Evolutionary conservation across 148 eudicot genomes (phyloP).

Genomic region (Diospyros lotus): DNA sequence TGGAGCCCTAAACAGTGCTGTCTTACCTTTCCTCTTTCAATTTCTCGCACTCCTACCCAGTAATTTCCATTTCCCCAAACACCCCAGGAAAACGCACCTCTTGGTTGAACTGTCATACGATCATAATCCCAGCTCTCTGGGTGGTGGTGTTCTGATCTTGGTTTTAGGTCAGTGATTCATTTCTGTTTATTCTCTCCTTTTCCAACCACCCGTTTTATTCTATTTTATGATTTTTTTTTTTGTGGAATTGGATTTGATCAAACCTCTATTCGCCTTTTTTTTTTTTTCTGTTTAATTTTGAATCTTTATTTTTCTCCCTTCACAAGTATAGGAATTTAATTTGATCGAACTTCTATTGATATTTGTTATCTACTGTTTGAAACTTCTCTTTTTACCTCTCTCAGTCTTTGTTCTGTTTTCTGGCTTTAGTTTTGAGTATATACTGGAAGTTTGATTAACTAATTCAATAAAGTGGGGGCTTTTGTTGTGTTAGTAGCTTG

Average conservation of each 20-base stretch:
- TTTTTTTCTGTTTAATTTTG: background rate
- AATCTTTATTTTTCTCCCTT: background rate
- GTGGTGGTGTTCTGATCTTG: background rate
- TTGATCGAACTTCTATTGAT: background rate
- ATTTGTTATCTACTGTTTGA: background rate
- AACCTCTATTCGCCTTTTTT: background rate
- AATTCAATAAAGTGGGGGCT: background rate
- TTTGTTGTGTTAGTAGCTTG: background rate
- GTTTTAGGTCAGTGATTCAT: slow-evolving; percentile 6
- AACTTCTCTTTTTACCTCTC: background rate
- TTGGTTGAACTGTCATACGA: background rate
- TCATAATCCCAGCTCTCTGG: background rate
- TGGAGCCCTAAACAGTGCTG: background rate
- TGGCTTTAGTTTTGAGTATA: background rate
- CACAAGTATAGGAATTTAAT: background rate
- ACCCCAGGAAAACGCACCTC: background rate
- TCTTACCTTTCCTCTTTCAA: background rate
- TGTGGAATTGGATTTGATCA: slow-evolving; percentile 2
- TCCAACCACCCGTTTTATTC: background rate
- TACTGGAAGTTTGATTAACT: slow-evolving; percentile 1
- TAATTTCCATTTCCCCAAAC: background rate
- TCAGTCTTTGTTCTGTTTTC: no score
- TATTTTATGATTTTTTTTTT: background rate
- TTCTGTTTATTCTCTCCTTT: background rate
- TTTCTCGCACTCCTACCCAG: background rate